phyloP scores from a whole-genome alignment of 176 grass and related monocot genomes.

The barley (Hordeum vulgare) region MorexV3_pseudomolecules_assembly NC_058522.1:507330013-507330512 shows the following conservation, averaged over 20 bases:
- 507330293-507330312: constrained; percentile 20
- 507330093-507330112: constrained; percentile 83
- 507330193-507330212: constrained; percentile 45
- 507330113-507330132: constrained; percentile 98
- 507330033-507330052: constrained; percentile 7
- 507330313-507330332: not conserved
- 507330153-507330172: constrained; percentile 94
- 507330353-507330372: not conserved
- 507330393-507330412: not conserved
- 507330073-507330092: constrained; percentile 53
- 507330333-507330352: not conserved
- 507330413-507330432: not conserved
- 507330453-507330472: not conserved
- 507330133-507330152: constrained; percentile 83
- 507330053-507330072: not conserved
- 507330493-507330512: not conserved
- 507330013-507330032: constrained; percentile 17
- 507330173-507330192: constrained; percentile 99
- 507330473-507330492: not conserved
- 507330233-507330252: not conserved
- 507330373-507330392: not conserved
- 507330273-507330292: not conserved
- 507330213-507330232: not conserved
- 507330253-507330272: not conserved
- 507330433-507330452: not conserved